These are phyloP conservation scores for Senecio squalidus DNA, from an alignment of 140 eudicot genomes.

Conservation along the genomic window DNA sequence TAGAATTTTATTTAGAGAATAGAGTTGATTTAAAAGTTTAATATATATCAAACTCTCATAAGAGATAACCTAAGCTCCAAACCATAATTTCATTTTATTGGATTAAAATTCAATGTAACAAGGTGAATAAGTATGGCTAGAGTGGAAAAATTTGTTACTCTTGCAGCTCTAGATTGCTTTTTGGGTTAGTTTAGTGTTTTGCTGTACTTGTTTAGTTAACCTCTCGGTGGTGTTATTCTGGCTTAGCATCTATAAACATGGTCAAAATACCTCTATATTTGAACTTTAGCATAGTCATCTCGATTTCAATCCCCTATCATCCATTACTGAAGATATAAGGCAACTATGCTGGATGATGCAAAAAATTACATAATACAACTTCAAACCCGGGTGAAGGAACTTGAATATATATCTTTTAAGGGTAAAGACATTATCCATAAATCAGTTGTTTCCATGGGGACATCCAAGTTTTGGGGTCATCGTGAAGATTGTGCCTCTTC, in stretches of 20 bases:
- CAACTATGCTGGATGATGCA: constrained; percentile 55
- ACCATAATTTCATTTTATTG: too few species aligned
- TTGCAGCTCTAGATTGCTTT: not conserved
- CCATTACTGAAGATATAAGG: constrained; percentile 40
- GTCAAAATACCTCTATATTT: too few species aligned
- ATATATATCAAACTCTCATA: not conserved
- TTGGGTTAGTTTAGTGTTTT: not conserved
- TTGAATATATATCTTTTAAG: constrained; percentile 27
- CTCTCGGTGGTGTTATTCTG: too few species aligned
- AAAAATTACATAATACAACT: constrained; percentile 38
- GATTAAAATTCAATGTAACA: too few species aligned
- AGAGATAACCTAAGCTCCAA: not conserved
- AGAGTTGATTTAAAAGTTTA: not conserved
- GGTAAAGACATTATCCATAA: constrained; percentile 21
- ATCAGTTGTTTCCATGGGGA: constrained; percentile 10
- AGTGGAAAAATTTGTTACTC: too few species aligned
- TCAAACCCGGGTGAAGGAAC: constrained; percentile 38
- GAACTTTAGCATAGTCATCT: too few species aligned
- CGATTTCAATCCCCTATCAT: too few species aligned
- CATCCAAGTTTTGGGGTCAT: constrained; percentile 4
- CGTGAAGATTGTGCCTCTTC: constrained; percentile 24
- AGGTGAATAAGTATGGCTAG: not conserved
- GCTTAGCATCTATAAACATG: too few species aligned
- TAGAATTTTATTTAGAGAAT: too few species aligned
- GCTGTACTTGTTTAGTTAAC: too few species aligned